Percentiles rank a stretch among this genome's conserved stretches.
phyloP scores from a whole-genome alignment of 305 asterid species.

The Ilex paraguariensis region DNA sequence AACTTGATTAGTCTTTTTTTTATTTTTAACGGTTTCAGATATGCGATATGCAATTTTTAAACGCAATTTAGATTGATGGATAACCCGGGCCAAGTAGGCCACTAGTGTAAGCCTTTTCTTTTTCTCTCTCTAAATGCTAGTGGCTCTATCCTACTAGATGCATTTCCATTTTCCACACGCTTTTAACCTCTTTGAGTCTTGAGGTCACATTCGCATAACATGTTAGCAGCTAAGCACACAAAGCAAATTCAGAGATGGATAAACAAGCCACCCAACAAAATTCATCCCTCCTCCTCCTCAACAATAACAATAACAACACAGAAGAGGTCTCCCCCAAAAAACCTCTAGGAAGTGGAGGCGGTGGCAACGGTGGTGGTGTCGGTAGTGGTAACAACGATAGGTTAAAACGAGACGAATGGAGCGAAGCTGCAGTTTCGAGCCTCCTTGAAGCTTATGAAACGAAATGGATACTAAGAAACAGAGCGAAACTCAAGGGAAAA shows the following conservation, averaged over 20 bases:
- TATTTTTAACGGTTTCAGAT: no score
- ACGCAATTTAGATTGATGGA: no score
- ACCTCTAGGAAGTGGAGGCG: background rate
- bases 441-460: constrained; percentile 77
- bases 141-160: constrained; percentile 25
- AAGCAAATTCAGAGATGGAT: constrained; percentile 36
- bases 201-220: constrained; percentile 8
- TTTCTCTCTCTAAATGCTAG: constrained; percentile 47
- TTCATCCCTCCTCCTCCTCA: constrained; percentile 44
- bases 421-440: constrained; percentile 72
- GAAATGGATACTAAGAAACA: constrained; percentile 67
- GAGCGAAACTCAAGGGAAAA: constrained; percentile 86
- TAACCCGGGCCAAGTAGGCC: constrained; percentile 7
- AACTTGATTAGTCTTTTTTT: no score
- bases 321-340: constrained; percentile 32
- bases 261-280: constrained; percentile 25
- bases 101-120: constrained; percentile 10
- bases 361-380: background rate
- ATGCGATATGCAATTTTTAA: no score
- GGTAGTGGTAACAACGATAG: constrained; percentile 30
- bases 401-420: constrained; percentile 80
- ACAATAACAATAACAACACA: constrained; percentile 18
- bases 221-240: constrained; percentile 32
- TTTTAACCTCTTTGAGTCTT: constrained; percentile 2
- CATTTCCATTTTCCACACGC: no score